Base-by-base conservation (phyloP, 257 asterid genomes). In the Nemophila menziesii region DNA sequence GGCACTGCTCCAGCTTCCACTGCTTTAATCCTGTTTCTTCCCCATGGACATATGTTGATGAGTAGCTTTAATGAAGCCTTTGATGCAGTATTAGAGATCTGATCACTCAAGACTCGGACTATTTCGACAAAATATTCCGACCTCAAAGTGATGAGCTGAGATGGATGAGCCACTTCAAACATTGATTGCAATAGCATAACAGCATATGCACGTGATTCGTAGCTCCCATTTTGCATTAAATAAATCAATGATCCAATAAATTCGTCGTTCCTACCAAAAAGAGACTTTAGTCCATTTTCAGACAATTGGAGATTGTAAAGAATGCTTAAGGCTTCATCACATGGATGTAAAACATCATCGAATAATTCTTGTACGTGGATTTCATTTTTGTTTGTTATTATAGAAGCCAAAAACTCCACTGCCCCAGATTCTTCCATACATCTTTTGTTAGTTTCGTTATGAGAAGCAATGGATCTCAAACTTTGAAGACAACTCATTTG, bases 171-270 rank as follows among this genome's bases (percentile, higher is more conserved):
- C 4, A 54, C 58, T 22, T 63, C 63, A 0, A 66, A 40, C 41
- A 69, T 57, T 2, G 70, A 45, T 23, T 60, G 59, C 39, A 74
- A 23, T 1, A 80, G 46, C 68, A 57, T 52, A 38, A 64, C 37
- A 0, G 74, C 70, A 26, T 67, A 66, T n/a, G 71, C 69, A 5
- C 75, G 61, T 1, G 84, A 71, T 5, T 77, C 70, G 49, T 61
- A 70, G 61, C 62, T 69, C 7, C 87, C 89, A 3, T 3, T 1
- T 33, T 62, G 71, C 69, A 77, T 62, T 20, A 65, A 36, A 0
- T 8, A 33, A 0, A 58, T 53, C 34, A 77, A 43, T 0, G 85
- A 48, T 11, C 61, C 70, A 10, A 80, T 11, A 46, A 80, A 62
- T 1, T 51, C 72, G 5, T 6, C 42, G 7, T 19, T 46, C 51